Base-by-base conservation (phyloP, 2,329 filamentous ascomycete species). In the Parascedosporium putredinis region DNA sequence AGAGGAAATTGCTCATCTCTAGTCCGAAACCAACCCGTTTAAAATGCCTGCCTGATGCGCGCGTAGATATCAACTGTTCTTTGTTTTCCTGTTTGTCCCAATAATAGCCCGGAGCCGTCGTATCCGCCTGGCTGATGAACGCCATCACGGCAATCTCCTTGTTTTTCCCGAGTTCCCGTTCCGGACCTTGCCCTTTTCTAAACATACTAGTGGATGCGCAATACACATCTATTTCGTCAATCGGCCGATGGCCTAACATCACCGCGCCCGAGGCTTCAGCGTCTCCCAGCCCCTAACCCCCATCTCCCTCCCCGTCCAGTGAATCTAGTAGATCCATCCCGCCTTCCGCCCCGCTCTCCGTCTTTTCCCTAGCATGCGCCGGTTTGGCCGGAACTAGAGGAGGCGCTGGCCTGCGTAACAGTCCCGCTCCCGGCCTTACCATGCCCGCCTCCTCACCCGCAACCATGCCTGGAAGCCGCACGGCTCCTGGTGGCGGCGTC, bases 251-350 rank as follows among this genome's bases (percentile, higher is more conserved):
- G 34, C 23, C 20, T 25, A n/a, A 27, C 14, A 40, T 29, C 10
- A 16, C 25, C n/a, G n/a, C 23, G 18, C 18, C 45, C 55, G 51
- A 2, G 76, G 76, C 59, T 75, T 75, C 57, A 80, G 57, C 4
- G 75, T 73, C 57, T 79, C 74, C 75, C 76, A 80, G 20, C 72
- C 68, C 70, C 61, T 78, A 65, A 33, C 71, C 72, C 31, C 64
- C 63, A n/a, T 58, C 62, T 18, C 64, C 67, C 42, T 77, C 74
- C 12, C 24, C 47, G 12, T 49, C 47, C 10, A 49, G 34, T 9
- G 47, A 42, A 40, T 68, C 70, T 27, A 77, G 58, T 43, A 76
- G 66, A 53, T 77, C 76, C 16, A 77, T 58, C 40, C 60, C 4
- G 64, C 60, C 9, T 60, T 62, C 43, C 14, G 8, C 34, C 23